These are phyloP conservation scores for Circinella minor DNA, from an alignment of 371 early-diverging fungal genomes.

Conservation along the genomic window DNA sequence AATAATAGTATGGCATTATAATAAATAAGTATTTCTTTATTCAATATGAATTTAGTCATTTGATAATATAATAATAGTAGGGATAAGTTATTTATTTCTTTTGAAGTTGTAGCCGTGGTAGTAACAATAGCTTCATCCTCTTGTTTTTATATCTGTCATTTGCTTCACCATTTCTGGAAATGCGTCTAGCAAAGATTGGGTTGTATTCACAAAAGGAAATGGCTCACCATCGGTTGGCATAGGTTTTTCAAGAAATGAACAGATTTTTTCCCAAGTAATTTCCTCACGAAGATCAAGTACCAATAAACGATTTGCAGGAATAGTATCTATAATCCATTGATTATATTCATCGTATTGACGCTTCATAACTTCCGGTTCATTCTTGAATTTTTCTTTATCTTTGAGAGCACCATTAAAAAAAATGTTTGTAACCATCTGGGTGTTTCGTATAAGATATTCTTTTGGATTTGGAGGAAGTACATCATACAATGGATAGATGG, in stretches of 20 bases:
- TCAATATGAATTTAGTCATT: too few relatives aligned
- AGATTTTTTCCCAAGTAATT: constrained; percentile 21
- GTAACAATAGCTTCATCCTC: too few relatives aligned
- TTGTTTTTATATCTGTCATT: too few relatives aligned
- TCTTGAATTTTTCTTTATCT: constrained; percentile 14
- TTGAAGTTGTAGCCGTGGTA: too few relatives aligned
- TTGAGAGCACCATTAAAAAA: constrained; percentile 23
- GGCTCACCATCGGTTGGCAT: constrained; percentile 14
- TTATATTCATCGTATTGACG: neutral
- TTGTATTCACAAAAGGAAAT: constrained; percentile 12
- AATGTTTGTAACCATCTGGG: constrained; percentile 13
- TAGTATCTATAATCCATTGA: constrained; percentile 3
- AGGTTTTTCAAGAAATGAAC: constrained; percentile 21
- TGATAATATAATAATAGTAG: too few relatives aligned
- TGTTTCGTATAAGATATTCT: neutral
- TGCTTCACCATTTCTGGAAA: neutral
- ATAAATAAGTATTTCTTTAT: too few relatives aligned
- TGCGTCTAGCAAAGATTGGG: neutral
- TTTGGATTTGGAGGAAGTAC: neutral
- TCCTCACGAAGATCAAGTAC: constrained; percentile 18
- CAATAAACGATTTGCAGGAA: constrained; percentile 8
- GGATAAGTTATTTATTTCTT: too few relatives aligned
- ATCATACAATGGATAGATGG: constrained; percentile 14
- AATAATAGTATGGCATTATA: too few relatives aligned
- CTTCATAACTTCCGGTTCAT: constrained; percentile 15